phyloP scores from a whole-genome alignment of 345 rosid species.

The Jatropha curcas region DNA sequence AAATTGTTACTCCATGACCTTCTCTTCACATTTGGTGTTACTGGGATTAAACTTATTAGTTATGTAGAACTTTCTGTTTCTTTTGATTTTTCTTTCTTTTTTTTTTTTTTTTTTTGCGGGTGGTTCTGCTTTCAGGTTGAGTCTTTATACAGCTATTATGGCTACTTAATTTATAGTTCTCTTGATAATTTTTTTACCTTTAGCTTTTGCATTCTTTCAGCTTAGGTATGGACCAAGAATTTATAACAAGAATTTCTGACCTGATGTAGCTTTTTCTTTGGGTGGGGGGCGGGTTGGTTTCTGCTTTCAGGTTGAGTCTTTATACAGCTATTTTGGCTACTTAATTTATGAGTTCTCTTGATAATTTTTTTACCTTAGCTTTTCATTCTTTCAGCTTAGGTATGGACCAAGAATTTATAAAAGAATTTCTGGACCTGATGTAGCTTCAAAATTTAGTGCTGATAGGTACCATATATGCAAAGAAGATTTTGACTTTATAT shows the following conservation, averaged over 20 bases:
- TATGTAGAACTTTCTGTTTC: neutral
- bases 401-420: slow-evolving; percentile 69
- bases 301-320: neutral
- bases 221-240: slow-evolving; percentile 69
- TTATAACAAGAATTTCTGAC: slow-evolving; percentile 57
- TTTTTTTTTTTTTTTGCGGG: no score
- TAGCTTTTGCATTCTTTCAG: slow-evolving; percentile 40
- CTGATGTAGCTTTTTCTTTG: slow-evolving; percentile 46
- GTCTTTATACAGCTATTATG: neutral
- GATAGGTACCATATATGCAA: slow-evolving; percentile 71
- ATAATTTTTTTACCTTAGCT: slow-evolving; percentile 7
- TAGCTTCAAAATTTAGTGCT: slow-evolving; percentile 49
- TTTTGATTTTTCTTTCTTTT: slow-evolving; percentile 1
- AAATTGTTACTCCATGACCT: neutral
- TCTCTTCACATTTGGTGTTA: neutral
- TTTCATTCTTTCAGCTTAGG: slow-evolving; percentile 51
- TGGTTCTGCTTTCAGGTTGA: neutral
- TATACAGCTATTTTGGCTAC: neutral
- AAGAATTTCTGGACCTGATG: slow-evolving; percentile 60
- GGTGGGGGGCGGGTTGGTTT: no score
- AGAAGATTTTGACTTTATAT: slow-evolving; percentile 77
- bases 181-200: slow-evolving; percentile 8
- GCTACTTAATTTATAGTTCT: neutral
- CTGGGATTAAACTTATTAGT: neutral
- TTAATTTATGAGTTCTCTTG: neutral